phyloP scores from a whole-genome alignment of 164 flowering plant genomes.

The Pachysandra terminalis region DNA sequence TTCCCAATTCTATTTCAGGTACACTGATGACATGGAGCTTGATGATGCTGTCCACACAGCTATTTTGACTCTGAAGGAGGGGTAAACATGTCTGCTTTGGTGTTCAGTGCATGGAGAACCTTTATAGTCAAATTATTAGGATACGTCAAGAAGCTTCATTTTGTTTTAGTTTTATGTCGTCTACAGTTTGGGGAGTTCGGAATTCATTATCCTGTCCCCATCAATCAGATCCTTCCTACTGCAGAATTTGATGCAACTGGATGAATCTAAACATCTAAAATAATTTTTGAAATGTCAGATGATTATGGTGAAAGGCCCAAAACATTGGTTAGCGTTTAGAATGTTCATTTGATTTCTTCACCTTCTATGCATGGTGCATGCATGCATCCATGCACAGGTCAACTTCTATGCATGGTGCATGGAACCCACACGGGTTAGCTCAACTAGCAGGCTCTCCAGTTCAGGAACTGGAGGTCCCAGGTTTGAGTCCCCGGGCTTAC shows the following conservation, averaged over 20 bases:
- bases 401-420: too few species aligned
- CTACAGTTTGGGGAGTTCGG: too few species aligned
- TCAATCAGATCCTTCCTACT: neutral
- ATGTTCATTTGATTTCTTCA: neutral
- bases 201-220: neutral
- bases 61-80: slow-evolving; percentile 93
- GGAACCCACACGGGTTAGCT: too few species aligned
- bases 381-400: too few species aligned
- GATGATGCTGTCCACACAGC: slow-evolving; percentile 99
- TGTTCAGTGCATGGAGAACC: neutral
- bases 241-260: neutral
- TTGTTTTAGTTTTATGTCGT: neutral
- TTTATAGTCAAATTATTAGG: neutral
- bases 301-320: neutral
- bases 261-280: too few species aligned
- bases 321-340: neutral
- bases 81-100: slow-evolving; percentile 36
- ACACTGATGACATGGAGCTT: slow-evolving; percentile 97
- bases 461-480: too few species aligned
- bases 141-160: neutral
- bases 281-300: neutral
- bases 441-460: too few species aligned
- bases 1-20: slow-evolving; percentile 38
- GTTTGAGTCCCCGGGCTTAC: too few species aligned
- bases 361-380: neutral